Base-by-base conservation (phyloP, 2,329 filamentous ascomycete species). In the Rugonectria rugulosa region DNA sequence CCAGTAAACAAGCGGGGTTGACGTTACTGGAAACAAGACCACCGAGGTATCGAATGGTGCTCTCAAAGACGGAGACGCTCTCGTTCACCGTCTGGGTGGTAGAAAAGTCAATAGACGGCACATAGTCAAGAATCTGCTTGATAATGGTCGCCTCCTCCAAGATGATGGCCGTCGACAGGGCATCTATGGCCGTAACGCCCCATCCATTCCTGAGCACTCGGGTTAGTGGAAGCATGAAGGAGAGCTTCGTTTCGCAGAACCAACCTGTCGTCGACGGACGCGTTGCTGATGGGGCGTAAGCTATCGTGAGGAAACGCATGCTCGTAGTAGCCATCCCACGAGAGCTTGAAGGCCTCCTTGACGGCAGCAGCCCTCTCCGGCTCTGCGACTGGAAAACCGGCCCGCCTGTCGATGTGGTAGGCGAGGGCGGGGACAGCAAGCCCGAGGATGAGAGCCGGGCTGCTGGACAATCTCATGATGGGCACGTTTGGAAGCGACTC, bases 31-130 rank as follows among this genome's bases (percentile, higher is more conserved):
- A 90, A 8, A 97, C 70, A 65, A 97, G 80, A 14, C 92, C 92
- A 9, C 85, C 92, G 1, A 97, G 76, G 67, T 96, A 96, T 23
- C 92, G 87, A 68, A 97, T 96, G 1, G 91, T 97, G 0, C 91
- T 96, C 74, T 97, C 92, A 67, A 97, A 97, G 7, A 97, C 74
- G 31, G 89, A 94, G 43, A 96, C 86, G 9, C 79, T 73, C 2
- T 79, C 73, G 2, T 78, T 67, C 4, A 45, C 48, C 44, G 59
- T 53, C 4, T 60, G 54, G 1, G 88, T 90, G 10, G 79, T 76
- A 36, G 81, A 81, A 68, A 91, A 96, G 72, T 96, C 79, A 66
- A 96, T 88, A 0, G 75, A 83, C 0, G 85, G 81, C 40, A 96
- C 83, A 68, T 87, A 88, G 6, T 88, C 78, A 17, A 96, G 73